phyloP scores from a whole-genome alignment of 2,329 filamentous ascomycete species.

The Alternaria longipes region DNA sequence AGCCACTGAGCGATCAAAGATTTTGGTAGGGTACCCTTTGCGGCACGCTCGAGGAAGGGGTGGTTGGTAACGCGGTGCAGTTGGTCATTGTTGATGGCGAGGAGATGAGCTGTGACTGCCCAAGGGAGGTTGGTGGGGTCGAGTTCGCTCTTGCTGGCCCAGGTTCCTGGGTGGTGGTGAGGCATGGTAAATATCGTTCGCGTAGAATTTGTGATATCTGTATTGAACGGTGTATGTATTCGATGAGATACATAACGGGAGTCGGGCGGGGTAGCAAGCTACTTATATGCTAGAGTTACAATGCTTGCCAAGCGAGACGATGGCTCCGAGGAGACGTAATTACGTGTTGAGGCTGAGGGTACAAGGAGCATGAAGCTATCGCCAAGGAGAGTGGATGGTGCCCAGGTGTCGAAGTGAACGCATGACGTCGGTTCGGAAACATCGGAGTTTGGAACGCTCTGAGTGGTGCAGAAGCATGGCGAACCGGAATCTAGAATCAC shows the following conservation, averaged over 20 bases:
- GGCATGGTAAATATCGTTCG: slow-evolving; percentile 22
- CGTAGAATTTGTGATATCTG: slow-evolving; percentile 24
- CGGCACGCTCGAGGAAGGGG: slow-evolving; percentile 41
- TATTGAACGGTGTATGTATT: slow-evolving; percentile 26
- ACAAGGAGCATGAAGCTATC: slow-evolving; percentile 18
- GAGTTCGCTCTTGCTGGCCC: slow-evolving; percentile 21
- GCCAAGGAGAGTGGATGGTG: slow-evolving; percentile 16
- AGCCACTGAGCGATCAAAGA: slow-evolving; percentile 45
- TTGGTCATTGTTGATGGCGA: slow-evolving; percentile 37
- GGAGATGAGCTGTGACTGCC: slow-evolving; percentile 45
- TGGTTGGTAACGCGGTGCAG: slow-evolving; percentile 43
- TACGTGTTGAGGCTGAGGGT: slow-evolving; percentile 21
- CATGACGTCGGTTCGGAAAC: slow-evolving; percentile 28
- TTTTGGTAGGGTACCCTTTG: slow-evolving; percentile 43
- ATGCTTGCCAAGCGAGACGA: slow-evolving; percentile 17
- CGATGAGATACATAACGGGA: slow-evolving; percentile 24
- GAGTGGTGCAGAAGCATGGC: slow-evolving; percentile 2
- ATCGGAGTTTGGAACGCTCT: slow-evolving; percentile 3
- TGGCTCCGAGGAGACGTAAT: slow-evolving; percentile 8
- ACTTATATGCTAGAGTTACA: slow-evolving; percentile 13
- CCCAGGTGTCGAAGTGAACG: slow-evolving; percentile 4
- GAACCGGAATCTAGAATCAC: slow-evolving; percentile 20
- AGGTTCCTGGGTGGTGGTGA: slow-evolving; percentile 32
- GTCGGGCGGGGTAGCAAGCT: neutral
- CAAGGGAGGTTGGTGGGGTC: slow-evolving; percentile 33